Evolutionary conservation across 1,284 basidiomycete genomes (phyloP), one percentile per base, ranked within the genome.

Genomic region (Cryptococcus sp.): DNA sequence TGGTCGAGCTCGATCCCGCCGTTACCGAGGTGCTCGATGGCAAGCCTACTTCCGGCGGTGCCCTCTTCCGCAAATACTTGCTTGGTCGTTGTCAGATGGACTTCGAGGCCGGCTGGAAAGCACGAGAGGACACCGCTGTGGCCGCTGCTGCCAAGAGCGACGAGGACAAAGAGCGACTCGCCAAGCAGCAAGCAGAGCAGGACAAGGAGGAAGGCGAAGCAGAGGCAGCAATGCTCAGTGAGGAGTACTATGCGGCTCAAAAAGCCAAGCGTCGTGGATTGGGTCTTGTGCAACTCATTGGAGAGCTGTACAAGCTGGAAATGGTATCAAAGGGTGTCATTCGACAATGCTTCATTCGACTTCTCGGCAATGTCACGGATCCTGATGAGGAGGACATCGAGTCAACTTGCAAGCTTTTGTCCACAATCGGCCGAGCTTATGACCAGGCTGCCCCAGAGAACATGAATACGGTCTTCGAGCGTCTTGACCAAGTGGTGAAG

Each of bases 341-440:
- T 88, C 90, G 93, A 79, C 88, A 92, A 74, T 98, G 94, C 82
- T 88, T 98, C 75, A 91, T 93, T 84, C 93, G 93, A 79, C 85
- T 98, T 7, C 83, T 98, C 25, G 85, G 88, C 63, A 96, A 97
- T 74, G 89, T 94, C 58, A 88, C 91, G 61, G 90, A 91, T 72
- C 94, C 94, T 0, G 93, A 97, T 75, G 95, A 98, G 80, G 95
- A 97, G 80, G 93, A 98, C 75, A 90, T 98, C 67, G 95, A 98
- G 82, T 92, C 89, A 50, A 85, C 97, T 63, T 96, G 92, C 84
- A 93, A 93, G 79, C 84, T 98, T 54, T 80, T 98, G 61, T 85
- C 88, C 45, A 98, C 93, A 7, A 91, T 97, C 58, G 95, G 95
- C 53, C 82, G 83, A 60, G 82, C 85, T 43, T 85, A 96, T 60